Conservation (phyloP, 2,329 filamentous ascomycete species). For the Uncinocarpus reesii region DNA sequence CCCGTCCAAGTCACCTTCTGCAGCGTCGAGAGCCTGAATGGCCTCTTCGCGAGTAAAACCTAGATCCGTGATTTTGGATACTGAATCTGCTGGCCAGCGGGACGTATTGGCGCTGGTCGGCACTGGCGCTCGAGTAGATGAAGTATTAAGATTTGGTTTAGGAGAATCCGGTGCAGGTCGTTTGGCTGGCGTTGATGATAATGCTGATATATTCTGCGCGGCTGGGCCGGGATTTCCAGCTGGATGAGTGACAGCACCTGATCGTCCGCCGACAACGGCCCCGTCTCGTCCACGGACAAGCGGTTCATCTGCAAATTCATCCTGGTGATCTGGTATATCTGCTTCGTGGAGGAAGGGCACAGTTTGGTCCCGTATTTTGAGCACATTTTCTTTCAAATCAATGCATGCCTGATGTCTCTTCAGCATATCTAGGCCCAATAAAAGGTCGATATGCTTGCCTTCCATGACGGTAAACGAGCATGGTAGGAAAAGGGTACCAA, state of each 20-base stretch:
- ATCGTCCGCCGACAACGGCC: conserved; percentile 74
- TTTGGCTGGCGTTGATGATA: no score
- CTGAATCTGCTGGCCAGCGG: conserved; percentile 49
- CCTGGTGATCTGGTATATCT: conserved; percentile 71
- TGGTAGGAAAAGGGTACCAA: conserved; percentile 74
- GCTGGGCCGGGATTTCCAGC: conserved; percentile 19
- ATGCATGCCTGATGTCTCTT: conserved; percentile 91
- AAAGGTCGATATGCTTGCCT: conserved; percentile 86
- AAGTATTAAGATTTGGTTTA: neutral
- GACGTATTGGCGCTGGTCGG: conserved; percentile 11
- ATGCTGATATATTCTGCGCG: conserved; percentile 1
- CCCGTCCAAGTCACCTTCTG: conserved; percentile 74
- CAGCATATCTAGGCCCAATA: conserved; percentile 91
- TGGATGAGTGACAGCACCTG: conserved; percentile 52
- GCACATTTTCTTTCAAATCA: conserved; percentile 71
- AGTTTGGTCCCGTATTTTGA: conserved; percentile 79
- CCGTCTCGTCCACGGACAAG: conserved; percentile 75
- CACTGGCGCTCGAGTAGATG: neutral
- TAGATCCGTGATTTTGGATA: conserved; percentile 65
- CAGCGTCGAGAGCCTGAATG: conserved; percentile 68
- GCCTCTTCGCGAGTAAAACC: conserved; percentile 70
- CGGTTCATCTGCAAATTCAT: conserved; percentile 68
- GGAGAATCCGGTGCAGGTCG: neutral
- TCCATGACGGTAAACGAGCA: conserved; percentile 99
- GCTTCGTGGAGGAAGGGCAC: conserved; percentile 85